A percentile compares a stretch with the other conserved stretches of the same genome.
phyloP scores from a whole-genome alignment of 2,329 filamentous ascomycete species.

The Ilyonectria robusta region DNA sequence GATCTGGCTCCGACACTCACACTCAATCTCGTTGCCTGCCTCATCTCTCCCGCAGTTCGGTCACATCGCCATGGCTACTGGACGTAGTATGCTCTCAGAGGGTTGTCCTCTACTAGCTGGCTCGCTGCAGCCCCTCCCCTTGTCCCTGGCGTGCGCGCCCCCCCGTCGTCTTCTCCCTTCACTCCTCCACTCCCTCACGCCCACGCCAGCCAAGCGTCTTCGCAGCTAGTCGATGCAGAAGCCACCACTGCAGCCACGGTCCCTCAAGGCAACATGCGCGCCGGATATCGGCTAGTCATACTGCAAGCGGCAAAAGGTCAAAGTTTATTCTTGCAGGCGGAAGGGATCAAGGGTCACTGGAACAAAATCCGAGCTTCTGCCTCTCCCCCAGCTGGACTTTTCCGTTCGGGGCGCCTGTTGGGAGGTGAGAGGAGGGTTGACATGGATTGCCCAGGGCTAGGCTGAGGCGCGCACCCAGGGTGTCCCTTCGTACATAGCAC shows the following conservation, averaged over 20 bases:
- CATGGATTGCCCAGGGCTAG: neutral
- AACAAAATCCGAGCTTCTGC: constrained; percentile 2
- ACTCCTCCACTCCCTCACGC: neutral
- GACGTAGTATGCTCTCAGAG: no score
- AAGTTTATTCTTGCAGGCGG: constrained; percentile 43
- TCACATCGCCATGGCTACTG: neutral
- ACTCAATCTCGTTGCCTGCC: neutral
- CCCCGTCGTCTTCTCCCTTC: neutral
- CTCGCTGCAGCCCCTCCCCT: neutral
- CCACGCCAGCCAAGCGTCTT: neutral
- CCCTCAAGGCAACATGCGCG: constrained; percentile 27
- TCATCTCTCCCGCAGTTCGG: constrained; percentile 1
- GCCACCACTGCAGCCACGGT: constrained; percentile 19
- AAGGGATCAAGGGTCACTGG: constrained; percentile 12
- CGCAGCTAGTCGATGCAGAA: constrained; percentile 5
- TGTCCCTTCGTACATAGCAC: neutral
- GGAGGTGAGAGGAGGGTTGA: neutral
- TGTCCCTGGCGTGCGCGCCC: neutral
- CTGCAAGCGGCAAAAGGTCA: constrained; percentile 37
- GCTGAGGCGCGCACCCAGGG: neutral
- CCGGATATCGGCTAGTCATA: constrained; percentile 45
- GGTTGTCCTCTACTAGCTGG: neutral
- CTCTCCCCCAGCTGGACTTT: constrained; percentile 1
- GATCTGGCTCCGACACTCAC: neutral
- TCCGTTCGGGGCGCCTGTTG: neutral